Evolutionary conservation across 305 asterid genomes (phyloP).

Genomic region (Rubia balearica): DNA sequence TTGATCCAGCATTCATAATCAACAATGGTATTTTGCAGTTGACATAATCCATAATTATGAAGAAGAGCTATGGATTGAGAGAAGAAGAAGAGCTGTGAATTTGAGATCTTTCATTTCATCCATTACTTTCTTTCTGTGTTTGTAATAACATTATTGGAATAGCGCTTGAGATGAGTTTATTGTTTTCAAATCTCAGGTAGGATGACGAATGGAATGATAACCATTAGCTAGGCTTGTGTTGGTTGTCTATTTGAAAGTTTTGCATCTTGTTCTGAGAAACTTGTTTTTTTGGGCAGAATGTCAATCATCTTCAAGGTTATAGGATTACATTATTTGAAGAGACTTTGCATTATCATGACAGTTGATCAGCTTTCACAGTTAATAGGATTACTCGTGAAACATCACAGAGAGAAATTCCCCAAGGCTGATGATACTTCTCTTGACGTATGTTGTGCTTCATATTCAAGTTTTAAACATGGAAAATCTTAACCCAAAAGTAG

Average conservation of each 20-base stretch:
- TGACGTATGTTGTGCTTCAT: constrained; percentile 15
- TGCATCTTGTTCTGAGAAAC: constrained; percentile 16
- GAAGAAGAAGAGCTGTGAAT: not conserved
- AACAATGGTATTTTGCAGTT: too few relatives aligned
- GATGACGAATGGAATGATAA: not conserved
- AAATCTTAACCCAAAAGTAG: constrained; percentile 7
- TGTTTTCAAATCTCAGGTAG: not conserved
- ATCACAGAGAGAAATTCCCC: constrained; percentile 63
- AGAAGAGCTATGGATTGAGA: too few relatives aligned
- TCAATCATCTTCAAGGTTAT: constrained; percentile 61
- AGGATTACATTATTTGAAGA: too few relatives aligned
- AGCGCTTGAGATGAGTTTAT: not conserved
- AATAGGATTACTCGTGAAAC: constrained; percentile 61
- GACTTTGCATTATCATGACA: constrained; percentile 20
- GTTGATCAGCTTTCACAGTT: constrained; percentile 42
- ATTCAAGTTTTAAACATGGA: not conserved
- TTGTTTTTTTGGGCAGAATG: constrained; percentile 40
- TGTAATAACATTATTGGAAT: not conserved
- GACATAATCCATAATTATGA: too few relatives aligned
- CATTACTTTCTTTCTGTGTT: not conserved
- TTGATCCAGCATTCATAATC: not conserved
- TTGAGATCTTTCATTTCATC: constrained; percentile 4
- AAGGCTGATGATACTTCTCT: constrained; percentile 29
- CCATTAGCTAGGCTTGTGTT: not conserved
- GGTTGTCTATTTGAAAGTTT: constrained; percentile 2